Conservation (phyloP, 2,329 filamentous ascomycete species). For the Sporothrix protearum region DNA sequence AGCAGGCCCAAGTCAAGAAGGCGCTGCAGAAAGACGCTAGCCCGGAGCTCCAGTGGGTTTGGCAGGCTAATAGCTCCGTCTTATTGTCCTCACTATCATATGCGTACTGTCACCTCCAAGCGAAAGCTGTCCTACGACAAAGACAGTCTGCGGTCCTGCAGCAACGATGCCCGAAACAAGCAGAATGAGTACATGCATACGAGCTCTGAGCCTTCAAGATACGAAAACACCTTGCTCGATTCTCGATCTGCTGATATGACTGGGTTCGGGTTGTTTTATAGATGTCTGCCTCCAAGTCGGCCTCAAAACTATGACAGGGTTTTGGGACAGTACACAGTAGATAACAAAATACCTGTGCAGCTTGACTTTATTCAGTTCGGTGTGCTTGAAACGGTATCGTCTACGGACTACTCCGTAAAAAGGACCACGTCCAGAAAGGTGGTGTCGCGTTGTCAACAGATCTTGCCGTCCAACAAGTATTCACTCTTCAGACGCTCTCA, state of each 20-base stretch:
- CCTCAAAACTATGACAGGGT: constrained; percentile 1
- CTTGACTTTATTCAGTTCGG: too few relatives aligned
- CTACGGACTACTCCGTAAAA: too few relatives aligned
- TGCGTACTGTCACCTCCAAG: neutral
- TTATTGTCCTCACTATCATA: neutral
- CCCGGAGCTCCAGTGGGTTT: constrained; percentile 12
- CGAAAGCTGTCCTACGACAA: neutral
- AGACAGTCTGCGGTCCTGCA: neutral
- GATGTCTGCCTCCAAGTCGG: constrained; percentile 3
- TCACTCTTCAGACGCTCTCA: neutral
- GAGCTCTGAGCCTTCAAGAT: neutral
- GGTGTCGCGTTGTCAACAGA: constrained; percentile 1
- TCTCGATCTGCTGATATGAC: neutral
- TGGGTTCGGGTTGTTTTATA: neutral
- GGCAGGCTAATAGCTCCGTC: neutral
- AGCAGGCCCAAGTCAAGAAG: too few relatives aligned
- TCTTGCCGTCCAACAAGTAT: neutral
- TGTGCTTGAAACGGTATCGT: neutral
- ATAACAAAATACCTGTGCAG: neutral
- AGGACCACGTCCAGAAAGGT: neutral
- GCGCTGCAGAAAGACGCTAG: constrained; percentile 10
- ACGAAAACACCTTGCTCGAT: neutral
- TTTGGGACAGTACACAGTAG: neutral
- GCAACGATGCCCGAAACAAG: neutral
- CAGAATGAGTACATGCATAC: neutral